Evolutionary conservation across 345 rosid genomes (phyloP).

Genomic region (Moricandia arvensis): DNA sequence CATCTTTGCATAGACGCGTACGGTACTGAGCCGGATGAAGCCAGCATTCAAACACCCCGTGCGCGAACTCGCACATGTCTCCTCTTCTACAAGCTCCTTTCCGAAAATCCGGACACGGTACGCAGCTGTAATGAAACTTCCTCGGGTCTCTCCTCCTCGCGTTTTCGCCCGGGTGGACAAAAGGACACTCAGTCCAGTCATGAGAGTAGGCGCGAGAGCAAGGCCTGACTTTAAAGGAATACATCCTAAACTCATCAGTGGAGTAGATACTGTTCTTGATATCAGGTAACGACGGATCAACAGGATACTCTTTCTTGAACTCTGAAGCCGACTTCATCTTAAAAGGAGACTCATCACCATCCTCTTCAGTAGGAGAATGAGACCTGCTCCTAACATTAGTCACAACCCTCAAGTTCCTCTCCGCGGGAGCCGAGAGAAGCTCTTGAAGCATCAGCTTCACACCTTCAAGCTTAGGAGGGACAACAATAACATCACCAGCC

Average conservation of each 20-base stretch:
- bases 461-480: conserved; percentile 65
- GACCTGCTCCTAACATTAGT: conserved; percentile 28
- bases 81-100: conserved; percentile 94
- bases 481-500: conserved; percentile 81
- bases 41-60: conserved; percentile 98
- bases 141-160: conserved; percentile 97
- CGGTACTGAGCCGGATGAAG: conserved; percentile 97
- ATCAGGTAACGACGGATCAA: conserved; percentile 93
- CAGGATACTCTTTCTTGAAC: conserved; percentile 84
- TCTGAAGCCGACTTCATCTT: conserved; percentile 39
- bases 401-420: conserved; percentile 50
- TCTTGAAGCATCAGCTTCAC: conserved; percentile 60
- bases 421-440: conserved; percentile 49
- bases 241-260: conserved; percentile 94
- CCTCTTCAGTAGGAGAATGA: conserved; percentile 57
- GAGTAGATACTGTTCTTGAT: conserved; percentile 92
- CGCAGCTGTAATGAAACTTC: conserved; percentile 94
- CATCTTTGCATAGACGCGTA: conserved; percentile 90
- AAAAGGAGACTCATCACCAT: conserved; percentile 25
- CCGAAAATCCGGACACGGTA: conserved; percentile 93
- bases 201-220: conserved; percentile 97
- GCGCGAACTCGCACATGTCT: conserved; percentile 97
- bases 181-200: conserved; percentile 99
- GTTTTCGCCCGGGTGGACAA: conserved; percentile 96
- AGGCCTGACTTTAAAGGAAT: conserved; percentile 89